Conservation (phyloP, 2,329 filamentous ascomycete species). For the Mycogone perniciosa region DNA sequence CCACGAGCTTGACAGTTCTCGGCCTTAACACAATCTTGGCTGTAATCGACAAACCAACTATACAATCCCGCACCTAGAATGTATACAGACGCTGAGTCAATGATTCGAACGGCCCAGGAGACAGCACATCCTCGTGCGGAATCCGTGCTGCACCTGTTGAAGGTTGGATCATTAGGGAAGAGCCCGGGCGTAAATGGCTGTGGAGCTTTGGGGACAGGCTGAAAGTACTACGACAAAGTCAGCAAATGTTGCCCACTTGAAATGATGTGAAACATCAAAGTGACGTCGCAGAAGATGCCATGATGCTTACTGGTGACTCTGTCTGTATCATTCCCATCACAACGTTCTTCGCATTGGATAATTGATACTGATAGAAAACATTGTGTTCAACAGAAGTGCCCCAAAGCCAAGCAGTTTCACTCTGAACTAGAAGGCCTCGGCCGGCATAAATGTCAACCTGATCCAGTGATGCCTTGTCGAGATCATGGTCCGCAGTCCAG, state of each 20-base stretch:
- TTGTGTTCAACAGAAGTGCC: constrained; percentile 19
- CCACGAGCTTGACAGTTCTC: constrained; percentile 17
- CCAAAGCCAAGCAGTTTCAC: constrained; percentile 1
- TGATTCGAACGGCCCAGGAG: constrained; percentile 21
- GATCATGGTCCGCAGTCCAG: constrained; percentile 63
- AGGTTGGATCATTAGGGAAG: constrained; percentile 12
- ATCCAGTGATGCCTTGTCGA: constrained; percentile 44
- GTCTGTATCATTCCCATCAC: constrained; percentile 44
- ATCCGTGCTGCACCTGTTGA: constrained; percentile 7
- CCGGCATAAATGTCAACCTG: constrained; percentile 49
- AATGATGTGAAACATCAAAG: too few relatives aligned
- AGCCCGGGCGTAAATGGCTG: constrained; percentile 9
- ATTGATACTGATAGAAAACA: constrained; percentile 43
- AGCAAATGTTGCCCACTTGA: too few relatives aligned
- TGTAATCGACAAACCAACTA: constrained; percentile 18
- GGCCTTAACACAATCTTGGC: constrained; percentile 18
- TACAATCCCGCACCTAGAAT: constrained; percentile 23
- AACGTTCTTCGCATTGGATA: constrained; percentile 39
- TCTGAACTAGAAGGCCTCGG: constrained; percentile 39
- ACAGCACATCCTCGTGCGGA: constrained; percentile 15
- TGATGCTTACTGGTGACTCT: constrained; percentile 13
- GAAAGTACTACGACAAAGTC: constrained; percentile 12
- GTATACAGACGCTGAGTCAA: constrained; percentile 16
- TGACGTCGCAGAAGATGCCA: too few relatives aligned
- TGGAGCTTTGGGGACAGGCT: constrained; percentile 14